phyloP scores from a whole-genome alignment of 2,329 filamentous ascomycete genomes.

The Coniochaeta sp. region DNA sequence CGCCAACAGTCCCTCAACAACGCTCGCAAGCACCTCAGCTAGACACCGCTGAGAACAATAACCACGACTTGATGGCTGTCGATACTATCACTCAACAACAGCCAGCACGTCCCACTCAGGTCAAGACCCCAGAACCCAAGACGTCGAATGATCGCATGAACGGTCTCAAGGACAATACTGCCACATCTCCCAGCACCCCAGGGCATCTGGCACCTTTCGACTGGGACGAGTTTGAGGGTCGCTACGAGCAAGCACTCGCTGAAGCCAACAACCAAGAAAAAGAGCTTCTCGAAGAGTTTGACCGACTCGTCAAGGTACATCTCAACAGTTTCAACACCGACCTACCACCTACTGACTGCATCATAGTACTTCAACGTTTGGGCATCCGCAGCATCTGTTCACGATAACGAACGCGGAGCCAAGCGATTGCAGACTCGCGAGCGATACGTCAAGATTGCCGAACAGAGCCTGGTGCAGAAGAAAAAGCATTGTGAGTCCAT shows the following conservation, averaged over 20 bases:
- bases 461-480: constrained; percentile 63
- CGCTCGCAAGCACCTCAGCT: background rate
- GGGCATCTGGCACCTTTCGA: constrained; percentile 52
- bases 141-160: constrained; percentile 14
- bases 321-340: constrained; percentile 5
- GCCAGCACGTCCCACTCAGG: constrained; percentile 4
- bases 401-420: constrained; percentile 69
- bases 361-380: constrained; percentile 70
- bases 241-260: constrained; percentile 59
- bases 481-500: constrained; percentile 67
- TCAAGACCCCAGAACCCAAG: constrained; percentile 18
- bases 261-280: constrained; percentile 57
- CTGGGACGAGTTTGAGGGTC: constrained; percentile 68
- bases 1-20: constrained; percentile 1
- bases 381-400: constrained; percentile 62
- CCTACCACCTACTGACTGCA: background rate
- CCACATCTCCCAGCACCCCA: constrained; percentile 38
- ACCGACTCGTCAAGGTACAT: constrained; percentile 55
- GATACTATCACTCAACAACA: background rate
- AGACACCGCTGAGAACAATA: background rate
- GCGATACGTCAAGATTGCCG: constrained; percentile 66
- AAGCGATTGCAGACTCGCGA: constrained; percentile 77
- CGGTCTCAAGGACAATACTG: constrained; percentile 11
- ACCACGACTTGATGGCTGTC: constrained; percentile 1
- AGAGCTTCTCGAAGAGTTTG: constrained; percentile 59